Evolutionary conservation across 768 basidiomycete genomes (phyloP).

Genomic region (Tubosaeta sp.): DNA sequence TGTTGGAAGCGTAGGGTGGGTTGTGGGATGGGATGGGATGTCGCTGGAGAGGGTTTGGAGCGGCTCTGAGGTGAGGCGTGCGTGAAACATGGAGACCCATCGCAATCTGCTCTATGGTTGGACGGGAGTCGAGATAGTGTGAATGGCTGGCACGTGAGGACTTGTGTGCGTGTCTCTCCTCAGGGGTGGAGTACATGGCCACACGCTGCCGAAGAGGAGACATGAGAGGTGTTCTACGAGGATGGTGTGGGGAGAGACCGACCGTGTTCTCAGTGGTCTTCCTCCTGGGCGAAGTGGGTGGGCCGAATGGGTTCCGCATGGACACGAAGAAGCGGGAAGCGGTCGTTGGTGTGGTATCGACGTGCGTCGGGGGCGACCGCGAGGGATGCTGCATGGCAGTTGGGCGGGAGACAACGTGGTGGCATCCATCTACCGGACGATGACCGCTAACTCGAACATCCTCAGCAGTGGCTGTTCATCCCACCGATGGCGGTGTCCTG

Average conservation of each 20-base stretch:
- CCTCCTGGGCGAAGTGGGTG: constrained; percentile 18
- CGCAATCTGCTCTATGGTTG: constrained; percentile 72
- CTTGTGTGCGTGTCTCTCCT: constrained; percentile 32
- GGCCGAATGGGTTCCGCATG: constrained; percentile 27
- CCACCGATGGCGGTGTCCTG: background rate
- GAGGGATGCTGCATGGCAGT: constrained; percentile 13
- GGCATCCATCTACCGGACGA: background rate
- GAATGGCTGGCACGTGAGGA: constrained; percentile 35
- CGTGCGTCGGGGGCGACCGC: constrained; percentile 11
- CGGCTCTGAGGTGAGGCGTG: constrained; percentile 63
- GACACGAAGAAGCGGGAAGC: constrained; percentile 30
- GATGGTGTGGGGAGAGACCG: constrained; percentile 5
- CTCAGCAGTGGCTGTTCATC: background rate
- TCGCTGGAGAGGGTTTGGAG: constrained; percentile 16
- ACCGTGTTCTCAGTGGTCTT: constrained; percentile 17
- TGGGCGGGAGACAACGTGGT: constrained; percentile 4
- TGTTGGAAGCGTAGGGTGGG: constrained; percentile 16
- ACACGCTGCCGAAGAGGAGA: constrained; percentile 24
- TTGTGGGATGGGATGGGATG: constrained; percentile 16
- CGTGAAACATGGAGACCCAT: constrained; percentile 78
- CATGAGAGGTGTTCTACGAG: constrained; percentile 6
- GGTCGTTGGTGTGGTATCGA: constrained; percentile 10
- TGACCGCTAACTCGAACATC: background rate
- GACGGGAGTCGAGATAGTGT: constrained; percentile 44
- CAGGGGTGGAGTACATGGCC: constrained; percentile 42